Evolutionary conservation across 257 asterid genomes (phyloP).

Genomic region (Nicotiana knightiana): DNA sequence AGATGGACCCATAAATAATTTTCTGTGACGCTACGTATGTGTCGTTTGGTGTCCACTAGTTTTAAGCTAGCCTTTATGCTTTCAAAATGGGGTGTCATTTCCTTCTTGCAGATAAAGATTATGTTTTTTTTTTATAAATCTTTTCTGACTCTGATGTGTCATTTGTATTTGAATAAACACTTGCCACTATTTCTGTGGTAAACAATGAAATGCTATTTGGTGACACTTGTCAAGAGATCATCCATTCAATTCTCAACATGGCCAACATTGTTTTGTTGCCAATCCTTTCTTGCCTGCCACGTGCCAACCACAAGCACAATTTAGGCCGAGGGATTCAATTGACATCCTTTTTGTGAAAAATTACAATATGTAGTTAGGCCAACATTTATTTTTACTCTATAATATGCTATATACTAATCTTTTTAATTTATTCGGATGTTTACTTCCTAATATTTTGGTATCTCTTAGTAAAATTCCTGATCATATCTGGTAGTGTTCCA

Average conservation of each 20-base stretch:
- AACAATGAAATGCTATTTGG: not conserved
- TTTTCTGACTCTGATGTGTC: not conserved
- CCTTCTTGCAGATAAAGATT: not conserved
- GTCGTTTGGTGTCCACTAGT: not conserved
- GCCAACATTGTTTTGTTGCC: not conserved
- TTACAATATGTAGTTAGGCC: no score
- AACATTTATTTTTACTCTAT: no score
- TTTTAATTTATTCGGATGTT: no score
- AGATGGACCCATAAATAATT: not conserved
- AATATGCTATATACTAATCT: no score
- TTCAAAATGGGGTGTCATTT: not conserved
- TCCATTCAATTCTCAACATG: not conserved
- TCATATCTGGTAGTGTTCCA: no score
- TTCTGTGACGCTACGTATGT: not conserved
- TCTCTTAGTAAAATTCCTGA: accelerated
- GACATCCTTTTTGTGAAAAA: no score
- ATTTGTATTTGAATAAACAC: no score
- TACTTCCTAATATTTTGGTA: no score
- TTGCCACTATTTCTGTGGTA: not conserved
- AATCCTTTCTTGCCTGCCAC: no score
- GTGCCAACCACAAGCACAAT: no score
- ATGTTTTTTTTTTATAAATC: not conserved
- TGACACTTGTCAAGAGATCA: not conserved
- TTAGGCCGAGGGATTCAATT: no score
- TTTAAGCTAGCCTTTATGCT: not conserved